A percentile compares a stretch with the other conserved stretches of the same genome.
These are phyloP conservation scores for Tolypocladium sp. DNA, from an alignment of 2,329 filamentous ascomycete genomes.

Conservation along the genomic window DNA sequence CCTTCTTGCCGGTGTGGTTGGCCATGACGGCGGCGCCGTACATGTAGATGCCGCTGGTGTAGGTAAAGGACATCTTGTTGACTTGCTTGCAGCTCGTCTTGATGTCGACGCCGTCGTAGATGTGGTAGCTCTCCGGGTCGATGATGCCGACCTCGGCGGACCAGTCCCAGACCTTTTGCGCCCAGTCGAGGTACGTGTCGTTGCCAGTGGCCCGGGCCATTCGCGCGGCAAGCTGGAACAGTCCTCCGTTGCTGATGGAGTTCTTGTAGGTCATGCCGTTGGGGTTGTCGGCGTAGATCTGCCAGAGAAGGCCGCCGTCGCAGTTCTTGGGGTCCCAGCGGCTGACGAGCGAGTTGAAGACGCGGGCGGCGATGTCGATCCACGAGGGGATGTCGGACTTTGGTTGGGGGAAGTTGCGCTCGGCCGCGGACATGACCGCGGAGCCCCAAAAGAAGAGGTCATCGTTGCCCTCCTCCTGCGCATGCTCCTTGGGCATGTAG, in stretches of 20 bases:
- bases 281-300: slow-evolving; percentile 66
- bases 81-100: slow-evolving; percentile 42
- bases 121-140: slow-evolving; percentile 35
- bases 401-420: slow-evolving; percentile 57
- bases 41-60: slow-evolving; percentile 56
- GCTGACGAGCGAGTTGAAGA: slow-evolving; percentile 60
- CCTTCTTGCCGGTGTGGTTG: slow-evolving; percentile 44
- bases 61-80: slow-evolving; percentile 52
- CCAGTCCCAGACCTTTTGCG: slow-evolving; percentile 60
- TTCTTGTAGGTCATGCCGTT: slow-evolving; percentile 80
- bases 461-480: slow-evolving; percentile 60
- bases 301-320: slow-evolving; percentile 68
- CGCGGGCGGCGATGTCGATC: slow-evolving; percentile 58
- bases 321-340: slow-evolving; percentile 65
- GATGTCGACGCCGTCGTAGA: slow-evolving; percentile 55
- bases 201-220: slow-evolving; percentile 63
- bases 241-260: slow-evolving; percentile 69
- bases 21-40: slow-evolving; percentile 56
- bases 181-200: slow-evolving; percentile 57
- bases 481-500: slow-evolving; percentile 49
- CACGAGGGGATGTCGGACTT: slow-evolving; percentile 49
- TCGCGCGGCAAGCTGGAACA: slow-evolving; percentile 73
- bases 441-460: slow-evolving; percentile 70
- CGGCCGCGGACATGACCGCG: slow-evolving; percentile 57
- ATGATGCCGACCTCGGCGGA: slow-evolving; percentile 47